A percentile compares a stretch with the other conserved stretches of the same genome.
These are phyloP conservation scores for Achaetomium macrosporum DNA, from an alignment of 2,329 filamentous ascomycete genomes.

Conservation along the genomic window DNA sequence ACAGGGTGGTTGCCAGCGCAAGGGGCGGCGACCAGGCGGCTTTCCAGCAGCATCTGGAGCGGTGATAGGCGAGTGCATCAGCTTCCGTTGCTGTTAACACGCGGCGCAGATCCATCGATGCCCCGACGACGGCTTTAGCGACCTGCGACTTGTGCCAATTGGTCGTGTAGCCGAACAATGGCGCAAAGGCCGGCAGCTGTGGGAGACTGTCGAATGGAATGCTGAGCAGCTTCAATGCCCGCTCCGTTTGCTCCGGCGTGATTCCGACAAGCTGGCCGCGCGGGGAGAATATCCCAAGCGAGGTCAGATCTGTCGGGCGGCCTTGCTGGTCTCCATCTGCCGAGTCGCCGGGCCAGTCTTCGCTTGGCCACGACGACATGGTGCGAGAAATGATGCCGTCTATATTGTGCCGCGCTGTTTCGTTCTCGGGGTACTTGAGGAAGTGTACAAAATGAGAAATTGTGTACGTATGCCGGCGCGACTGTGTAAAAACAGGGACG, in stretches of 20 bases:
- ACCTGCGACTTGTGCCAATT: conserved; percentile 10
- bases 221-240: conserved; percentile 12
- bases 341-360: neutral
- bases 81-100: conserved; percentile 14
- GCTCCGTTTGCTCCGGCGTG: conserved; percentile 2
- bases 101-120: conserved; percentile 4
- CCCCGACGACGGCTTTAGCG: neutral
- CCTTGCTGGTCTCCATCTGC: neutral
- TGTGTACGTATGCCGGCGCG: no score
- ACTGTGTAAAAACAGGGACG: no score
- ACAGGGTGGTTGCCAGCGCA: conserved; percentile 2
- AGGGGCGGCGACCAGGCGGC: conserved; percentile 9
- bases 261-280: neutral
- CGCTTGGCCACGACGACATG: neutral
- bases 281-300: neutral
- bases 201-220: conserved; percentile 19
- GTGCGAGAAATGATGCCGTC: no score
- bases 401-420: no score
- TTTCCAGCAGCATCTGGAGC: conserved; percentile 2
- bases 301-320: neutral
- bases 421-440: no score
- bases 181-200: conserved; percentile 15
- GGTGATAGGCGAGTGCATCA: conserved; percentile 16
- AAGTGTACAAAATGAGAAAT: no score
- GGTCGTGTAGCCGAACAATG: conserved; percentile 8